These are phyloP conservation scores for Aspergillus sp. DNA, from an alignment of 2,329 filamentous ascomycete genomes.

Conservation along the genomic window DNA sequence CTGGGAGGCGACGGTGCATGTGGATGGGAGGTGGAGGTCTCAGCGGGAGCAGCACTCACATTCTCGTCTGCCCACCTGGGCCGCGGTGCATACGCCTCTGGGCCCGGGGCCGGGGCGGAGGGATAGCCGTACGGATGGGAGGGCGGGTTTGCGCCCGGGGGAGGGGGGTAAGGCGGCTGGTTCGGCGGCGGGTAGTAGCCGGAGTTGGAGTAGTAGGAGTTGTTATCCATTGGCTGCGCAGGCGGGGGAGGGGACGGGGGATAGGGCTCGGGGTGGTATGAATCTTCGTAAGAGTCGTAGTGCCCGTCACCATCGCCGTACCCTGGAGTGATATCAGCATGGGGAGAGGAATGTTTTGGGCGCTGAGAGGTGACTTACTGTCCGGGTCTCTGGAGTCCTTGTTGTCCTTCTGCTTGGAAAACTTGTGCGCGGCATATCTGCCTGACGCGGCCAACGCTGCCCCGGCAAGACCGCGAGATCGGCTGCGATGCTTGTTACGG, in stretches of 20 bases:
- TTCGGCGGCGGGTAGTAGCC: conserved; percentile 37
- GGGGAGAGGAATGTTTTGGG: conserved; percentile 2
- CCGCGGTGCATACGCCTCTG: conserved; percentile 31
- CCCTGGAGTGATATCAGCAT: conserved; percentile 12
- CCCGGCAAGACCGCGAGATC: conserved; percentile 40
- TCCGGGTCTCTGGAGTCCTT: conserved; percentile 46
- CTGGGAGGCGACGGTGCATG: conserved; percentile 24
- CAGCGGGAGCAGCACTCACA: conserved; percentile 44
- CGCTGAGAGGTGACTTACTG: conserved; percentile 31
- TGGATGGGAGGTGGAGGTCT: too few relatives aligned
- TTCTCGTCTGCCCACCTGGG: conserved; percentile 39
- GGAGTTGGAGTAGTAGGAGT: conserved; percentile 33
- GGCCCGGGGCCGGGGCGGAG: conserved; percentile 22
- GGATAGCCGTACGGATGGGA: conserved; percentile 32
- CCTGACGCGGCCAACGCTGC: conserved; percentile 50
- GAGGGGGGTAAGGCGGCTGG: conserved; percentile 30
- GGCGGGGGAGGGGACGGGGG: conserved; percentile 25
- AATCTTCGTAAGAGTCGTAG: conserved; percentile 33
- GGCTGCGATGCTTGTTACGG: conserved; percentile 28
- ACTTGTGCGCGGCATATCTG: conserved; percentile 49
- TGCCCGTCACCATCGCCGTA: conserved; percentile 21
- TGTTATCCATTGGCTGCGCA: conserved; percentile 22
- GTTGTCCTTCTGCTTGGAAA: conserved; percentile 47
- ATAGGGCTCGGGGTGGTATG: conserved; percentile 31
- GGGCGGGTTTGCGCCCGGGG: conserved; percentile 28